Percentiles rank a stretch among this genome's conserved stretches.
phyloP scores from a whole-genome alignment of 1,284 basidiomycete genomes.

The Anthracocystis walkeri region DNA sequence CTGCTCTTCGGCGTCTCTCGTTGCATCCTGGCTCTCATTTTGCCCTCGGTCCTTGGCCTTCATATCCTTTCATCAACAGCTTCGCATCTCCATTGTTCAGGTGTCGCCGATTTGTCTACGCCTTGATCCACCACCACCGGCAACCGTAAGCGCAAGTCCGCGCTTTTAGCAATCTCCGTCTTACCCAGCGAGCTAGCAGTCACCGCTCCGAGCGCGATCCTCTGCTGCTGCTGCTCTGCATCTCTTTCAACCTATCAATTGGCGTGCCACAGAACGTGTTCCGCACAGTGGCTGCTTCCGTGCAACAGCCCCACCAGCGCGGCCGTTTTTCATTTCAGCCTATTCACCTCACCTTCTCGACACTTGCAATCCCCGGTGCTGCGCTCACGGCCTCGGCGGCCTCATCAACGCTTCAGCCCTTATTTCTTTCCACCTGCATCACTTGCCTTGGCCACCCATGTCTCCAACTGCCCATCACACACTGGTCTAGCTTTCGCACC shows the following conservation, averaged over 20 bases:
- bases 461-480: conserved; percentile 11
- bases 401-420: conserved; percentile 6
- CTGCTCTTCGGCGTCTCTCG: too few species aligned
- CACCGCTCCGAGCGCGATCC: neutral
- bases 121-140: neutral
- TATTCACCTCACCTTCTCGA: neutral
- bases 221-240: neutral
- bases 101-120: too few species aligned
- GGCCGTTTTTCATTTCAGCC: conserved; percentile 2
- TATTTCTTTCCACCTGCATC: neutral
- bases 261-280: neutral
- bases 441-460: conserved; percentile 10
- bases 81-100: too few species aligned
- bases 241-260: neutral
- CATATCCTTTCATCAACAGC: too few species aligned
- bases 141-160: neutral
- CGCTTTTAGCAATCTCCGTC: neutral
- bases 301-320: neutral
- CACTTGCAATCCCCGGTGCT: neutral
- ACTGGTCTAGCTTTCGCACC: conserved; percentile 5
- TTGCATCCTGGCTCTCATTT: too few species aligned
- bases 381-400: neutral
- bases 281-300: neutral
- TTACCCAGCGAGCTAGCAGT: neutral
- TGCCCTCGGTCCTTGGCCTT: too few species aligned